These are phyloP conservation scores for Beta macrorhiza DNA, from an alignment of 179 eudicot genomes.

Conservation along the genomic window DNA sequence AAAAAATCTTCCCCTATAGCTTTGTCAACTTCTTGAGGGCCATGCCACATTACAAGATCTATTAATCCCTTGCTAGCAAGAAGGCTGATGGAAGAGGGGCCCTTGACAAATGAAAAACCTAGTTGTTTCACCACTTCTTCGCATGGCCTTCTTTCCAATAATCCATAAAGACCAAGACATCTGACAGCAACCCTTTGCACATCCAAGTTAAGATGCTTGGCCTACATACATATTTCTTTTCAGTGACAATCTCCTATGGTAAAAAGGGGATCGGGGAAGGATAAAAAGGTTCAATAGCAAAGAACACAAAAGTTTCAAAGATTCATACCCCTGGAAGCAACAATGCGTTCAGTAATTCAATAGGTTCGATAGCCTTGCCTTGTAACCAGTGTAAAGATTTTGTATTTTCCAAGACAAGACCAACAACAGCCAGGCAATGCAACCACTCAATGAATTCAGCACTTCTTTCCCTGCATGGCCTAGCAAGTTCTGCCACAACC, in stretches of 20 bases:
- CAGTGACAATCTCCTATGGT: slow-evolving; percentile 10
- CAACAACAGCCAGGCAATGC: slow-evolving; percentile 87
- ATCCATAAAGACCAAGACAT: slow-evolving; percentile 88
- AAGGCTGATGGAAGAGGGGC: slow-evolving; percentile 52
- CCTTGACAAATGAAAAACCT: slow-evolving; percentile 62
- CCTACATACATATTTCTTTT: slow-evolving; percentile 47
- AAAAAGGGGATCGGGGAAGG: not conserved
- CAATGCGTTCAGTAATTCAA: slow-evolving; percentile 70
- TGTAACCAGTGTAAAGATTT: slow-evolving; percentile 61
- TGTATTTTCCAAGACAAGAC: slow-evolving; percentile 70
- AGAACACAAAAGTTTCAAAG: not conserved
- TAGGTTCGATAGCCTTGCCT: slow-evolving; percentile 77
- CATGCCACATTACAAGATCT: slow-evolving; percentile 96
- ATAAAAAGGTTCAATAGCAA: slow-evolving; percentile 6
- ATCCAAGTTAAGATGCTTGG: slow-evolving; percentile 75
- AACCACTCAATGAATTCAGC: slow-evolving; percentile 91
- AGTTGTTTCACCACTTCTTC: slow-evolving; percentile 71
- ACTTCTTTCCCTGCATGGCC: slow-evolving; percentile 91
- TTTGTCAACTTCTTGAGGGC: slow-evolving; percentile 75
- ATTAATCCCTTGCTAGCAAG: slow-evolving; percentile 82
- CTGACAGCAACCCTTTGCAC: slow-evolving; percentile 87
- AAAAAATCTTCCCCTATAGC: slow-evolving; percentile 52
- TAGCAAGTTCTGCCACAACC: slow-evolving; percentile 76
- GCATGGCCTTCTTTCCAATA: slow-evolving; percentile 69
- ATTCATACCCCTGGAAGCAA: slow-evolving; percentile 87